Evolutionary conservation across 768 basidiomycete genomes (phyloP), one percentile per base, ranked within the genome.

Genomic region (Russula lepida): DNA sequence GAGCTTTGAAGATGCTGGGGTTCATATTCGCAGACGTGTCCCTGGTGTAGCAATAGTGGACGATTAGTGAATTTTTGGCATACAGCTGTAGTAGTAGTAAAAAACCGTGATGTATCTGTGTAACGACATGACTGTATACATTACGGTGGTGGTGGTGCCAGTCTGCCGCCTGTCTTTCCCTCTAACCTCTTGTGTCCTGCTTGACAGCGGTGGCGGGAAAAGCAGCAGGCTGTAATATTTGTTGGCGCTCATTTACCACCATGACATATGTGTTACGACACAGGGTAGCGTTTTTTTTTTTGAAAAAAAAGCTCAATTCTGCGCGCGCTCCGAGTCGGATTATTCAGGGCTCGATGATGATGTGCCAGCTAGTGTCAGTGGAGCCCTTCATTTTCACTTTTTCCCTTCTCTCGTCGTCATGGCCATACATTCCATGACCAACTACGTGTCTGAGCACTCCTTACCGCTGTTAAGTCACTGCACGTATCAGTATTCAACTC

Each of bases 1-100:
- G 56, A 64, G 65, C 63, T 64, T 64, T 28, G 66, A 65, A 41
- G 66, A 64, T 15, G 51, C 58, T 0, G 35, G 43, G 6, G 53
- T 53, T 25, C 64, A 65, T 7, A 58, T 65, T 25, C 64, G 64
- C n/a, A 25, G 62, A 54, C 64, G 64, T 47, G 53, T 52, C 9
- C 62, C 52, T 6, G 62, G 61, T 39, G 37, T 6, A n/a, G n/a
- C 21, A 21, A 27, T 49, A 55, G 56, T 12, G 19, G 56, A 54
- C 19, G 56, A 57, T 21, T 61, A 61, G 27, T 8, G 11, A 53
- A 46, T 17, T n/a, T 37, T 37, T 37, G 35, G 43, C n/a, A n/a
- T n/a, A n/a, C n/a, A n/a, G n/a, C n/a, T 30, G 39, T 51, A 50
- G 15, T 37, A 37, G n/a, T n/a, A n/a, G n/a, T n/a, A n/a, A n/a